Conservation (phyloP, 2,329 filamentous ascomycete species). For the Cercospora zeina region DNA sequence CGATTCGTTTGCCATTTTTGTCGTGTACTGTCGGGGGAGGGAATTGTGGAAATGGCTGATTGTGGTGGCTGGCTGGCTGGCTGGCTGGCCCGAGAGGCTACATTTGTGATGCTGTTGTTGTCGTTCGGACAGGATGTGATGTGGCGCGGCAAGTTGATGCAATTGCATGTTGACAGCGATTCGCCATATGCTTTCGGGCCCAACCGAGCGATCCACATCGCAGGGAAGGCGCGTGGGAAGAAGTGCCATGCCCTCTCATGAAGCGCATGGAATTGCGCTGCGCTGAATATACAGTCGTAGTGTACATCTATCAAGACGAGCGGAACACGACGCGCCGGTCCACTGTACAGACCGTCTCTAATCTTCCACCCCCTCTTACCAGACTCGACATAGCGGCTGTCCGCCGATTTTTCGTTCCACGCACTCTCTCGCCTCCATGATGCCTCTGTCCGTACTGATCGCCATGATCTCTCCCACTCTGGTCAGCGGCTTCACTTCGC, state of each 20-base stretch:
- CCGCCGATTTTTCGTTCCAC: conserved; percentile 80
- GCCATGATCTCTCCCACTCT: conserved; percentile 81
- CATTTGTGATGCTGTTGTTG: not conserved
- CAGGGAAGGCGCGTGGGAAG: not conserved
- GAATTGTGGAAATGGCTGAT: too few species aligned
- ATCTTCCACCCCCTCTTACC: conserved; percentile 36
- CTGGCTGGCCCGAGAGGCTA: not conserved
- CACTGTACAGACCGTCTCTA: not conserved
- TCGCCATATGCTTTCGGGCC: not conserved
- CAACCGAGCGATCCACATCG: not conserved
- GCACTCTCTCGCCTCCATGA: conserved; percentile 80
- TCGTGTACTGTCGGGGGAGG: not conserved
- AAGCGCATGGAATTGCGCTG: not conserved
- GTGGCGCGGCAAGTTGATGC: not conserved
- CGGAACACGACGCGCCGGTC: not conserved
- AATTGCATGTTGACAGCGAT: not conserved
- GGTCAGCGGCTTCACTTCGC: conserved; percentile 69
- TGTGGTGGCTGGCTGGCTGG: too few species aligned
- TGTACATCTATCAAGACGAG: not conserved
- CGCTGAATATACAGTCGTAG: conserved; percentile 9
- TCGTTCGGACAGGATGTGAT: not conserved
- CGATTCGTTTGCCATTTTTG: conserved; percentile 9
- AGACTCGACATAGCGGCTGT: conserved; percentile 70
- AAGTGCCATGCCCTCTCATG: not conserved
- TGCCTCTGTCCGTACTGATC: conserved; percentile 71